phyloP scores from a whole-genome alignment of 1,139 yeast species.

The Yamadazyma sp. region DNA sequence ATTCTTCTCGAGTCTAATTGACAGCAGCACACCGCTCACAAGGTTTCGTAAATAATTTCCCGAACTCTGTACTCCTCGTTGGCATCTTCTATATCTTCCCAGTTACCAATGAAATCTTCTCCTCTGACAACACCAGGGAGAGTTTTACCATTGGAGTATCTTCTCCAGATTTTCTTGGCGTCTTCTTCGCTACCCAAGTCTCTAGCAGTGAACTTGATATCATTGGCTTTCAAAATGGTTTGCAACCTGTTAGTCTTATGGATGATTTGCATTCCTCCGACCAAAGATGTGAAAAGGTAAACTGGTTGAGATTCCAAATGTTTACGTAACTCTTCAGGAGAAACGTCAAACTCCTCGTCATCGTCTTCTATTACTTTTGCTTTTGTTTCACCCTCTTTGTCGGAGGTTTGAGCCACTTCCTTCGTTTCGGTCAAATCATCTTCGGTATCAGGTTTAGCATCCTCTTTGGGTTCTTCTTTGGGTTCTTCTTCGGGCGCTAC shows the following conservation, averaged over 20 bases:
- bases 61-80: slow-evolving; percentile 78
- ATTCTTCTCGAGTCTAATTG: too few relatives aligned
- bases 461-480: neutral
- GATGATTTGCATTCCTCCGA: slow-evolving; percentile 85
- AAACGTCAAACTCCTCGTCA: slow-evolving; percentile 35
- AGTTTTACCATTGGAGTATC: slow-evolving; percentile 69
- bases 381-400: slow-evolving; percentile 3
- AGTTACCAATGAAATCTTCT: slow-evolving; percentile 83
- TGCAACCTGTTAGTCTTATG: slow-evolving; percentile 77
- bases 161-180: slow-evolving; percentile 84
- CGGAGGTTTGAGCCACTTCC: slow-evolving; percentile 2
- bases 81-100: slow-evolving; percentile 79
- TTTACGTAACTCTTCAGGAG: slow-evolving; percentile 47
- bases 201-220: slow-evolving; percentile 63
- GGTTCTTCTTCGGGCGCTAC: neutral
- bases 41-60: slow-evolving; percentile 53
- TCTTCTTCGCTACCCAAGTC: slow-evolving; percentile 88
- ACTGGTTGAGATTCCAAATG: slow-evolving; percentile 58
- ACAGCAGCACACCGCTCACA: slow-evolving; percentile 18
- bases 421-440: slow-evolving; percentile 3
- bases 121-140: slow-evolving; percentile 94
- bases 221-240: slow-evolving; percentile 75
- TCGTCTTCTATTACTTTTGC: slow-evolving; percentile 23
- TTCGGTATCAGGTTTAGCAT: neutral
- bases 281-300: slow-evolving; percentile 80